Evolutionary conservation across 768 basidiomycete genomes (phyloP).

Genomic region (Terana coerulea): DNA sequence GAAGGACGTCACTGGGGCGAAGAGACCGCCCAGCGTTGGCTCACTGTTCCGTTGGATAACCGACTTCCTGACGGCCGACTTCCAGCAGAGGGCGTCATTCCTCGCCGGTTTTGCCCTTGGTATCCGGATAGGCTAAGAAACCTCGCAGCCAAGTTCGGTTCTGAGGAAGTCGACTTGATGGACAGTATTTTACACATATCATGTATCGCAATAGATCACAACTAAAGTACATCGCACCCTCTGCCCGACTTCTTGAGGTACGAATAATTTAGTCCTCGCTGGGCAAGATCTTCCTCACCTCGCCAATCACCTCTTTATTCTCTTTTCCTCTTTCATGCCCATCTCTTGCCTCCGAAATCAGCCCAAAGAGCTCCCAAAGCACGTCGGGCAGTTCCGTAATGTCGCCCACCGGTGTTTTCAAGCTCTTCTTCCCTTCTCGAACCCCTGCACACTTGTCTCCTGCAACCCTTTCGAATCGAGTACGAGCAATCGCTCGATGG

Average conservation of each 20-base stretch:
- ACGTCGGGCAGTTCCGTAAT: constrained; percentile 14
- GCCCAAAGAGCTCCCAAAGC: constrained; percentile 18
- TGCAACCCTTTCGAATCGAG: constrained; percentile 4
- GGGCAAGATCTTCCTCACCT: constrained; percentile 14
- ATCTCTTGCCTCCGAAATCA: constrained; percentile 14
- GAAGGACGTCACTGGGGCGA: constrained; percentile 49
- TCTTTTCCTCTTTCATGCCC: constrained; percentile 14
- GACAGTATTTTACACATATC: too few species aligned
- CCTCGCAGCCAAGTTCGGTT: too few species aligned
- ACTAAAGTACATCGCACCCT: not conserved
- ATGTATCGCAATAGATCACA: too few species aligned
- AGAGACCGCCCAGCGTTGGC: constrained; percentile 57
- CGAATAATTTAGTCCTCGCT: too few species aligned
- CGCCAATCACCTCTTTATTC: constrained; percentile 9
- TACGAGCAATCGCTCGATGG: constrained; percentile 20
- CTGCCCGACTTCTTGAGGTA: not conserved
- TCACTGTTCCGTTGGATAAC: constrained; percentile 64
- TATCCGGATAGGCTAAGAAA: constrained; percentile 66
- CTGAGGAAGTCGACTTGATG: too few species aligned
- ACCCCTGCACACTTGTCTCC: constrained; percentile 23
- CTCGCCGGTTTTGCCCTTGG: constrained; percentile 81
- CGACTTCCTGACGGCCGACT: constrained; percentile 88
- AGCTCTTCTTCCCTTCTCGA: constrained; percentile 13
- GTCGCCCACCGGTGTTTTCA: constrained; percentile 16
- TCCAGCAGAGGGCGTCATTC: constrained; percentile 88